These are phyloP conservation scores for Solanum clarkiae DNA, from an alignment of 257 asterid genomes.

Conservation along the genomic window DNA sequence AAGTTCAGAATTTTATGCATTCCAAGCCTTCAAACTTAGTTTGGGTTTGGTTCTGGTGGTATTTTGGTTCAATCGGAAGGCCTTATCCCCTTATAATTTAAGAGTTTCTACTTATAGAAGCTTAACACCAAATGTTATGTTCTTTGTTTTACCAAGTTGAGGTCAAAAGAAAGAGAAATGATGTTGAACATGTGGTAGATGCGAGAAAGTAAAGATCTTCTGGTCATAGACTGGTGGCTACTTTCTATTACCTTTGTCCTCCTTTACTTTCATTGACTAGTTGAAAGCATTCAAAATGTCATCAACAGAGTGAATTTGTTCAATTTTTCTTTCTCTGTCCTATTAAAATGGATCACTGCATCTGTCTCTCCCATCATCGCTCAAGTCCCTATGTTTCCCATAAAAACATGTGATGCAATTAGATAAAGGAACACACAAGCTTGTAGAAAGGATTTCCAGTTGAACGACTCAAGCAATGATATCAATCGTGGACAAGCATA, in stretches of 20 bases:
- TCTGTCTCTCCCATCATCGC: conserved; percentile 23
- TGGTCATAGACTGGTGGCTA: not conserved
- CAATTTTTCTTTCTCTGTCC: not conserved
- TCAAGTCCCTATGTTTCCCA: conserved; percentile 29
- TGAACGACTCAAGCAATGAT: not conserved
- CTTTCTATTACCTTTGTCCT: not conserved
- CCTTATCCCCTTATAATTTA: not conserved
- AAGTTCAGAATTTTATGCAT: not conserved
- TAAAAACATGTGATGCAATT: conserved; percentile 28
- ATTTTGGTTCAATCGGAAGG: not conserved
- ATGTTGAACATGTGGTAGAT: not conserved
- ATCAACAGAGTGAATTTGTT: not conserved
- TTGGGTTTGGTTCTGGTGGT: not conserved
- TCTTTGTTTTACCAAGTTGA: not conserved
- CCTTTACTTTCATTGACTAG: not conserved
- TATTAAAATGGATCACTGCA: not conserved
- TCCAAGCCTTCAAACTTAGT: not conserved
- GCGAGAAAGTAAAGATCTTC: not conserved
- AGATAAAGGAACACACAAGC: not conserved
- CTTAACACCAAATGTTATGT: not conserved
- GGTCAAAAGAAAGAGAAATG: not conserved
- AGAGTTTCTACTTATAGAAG: not conserved
- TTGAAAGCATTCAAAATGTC: not conserved
- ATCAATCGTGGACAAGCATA: not conserved
- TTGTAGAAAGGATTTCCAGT: not conserved